Percentiles rank a stretch among this genome's conserved stretches.
Evolutionary conservation across 169 alveolate species (phyloP).

Genomic region (Blepharisma undulans): DNA sequence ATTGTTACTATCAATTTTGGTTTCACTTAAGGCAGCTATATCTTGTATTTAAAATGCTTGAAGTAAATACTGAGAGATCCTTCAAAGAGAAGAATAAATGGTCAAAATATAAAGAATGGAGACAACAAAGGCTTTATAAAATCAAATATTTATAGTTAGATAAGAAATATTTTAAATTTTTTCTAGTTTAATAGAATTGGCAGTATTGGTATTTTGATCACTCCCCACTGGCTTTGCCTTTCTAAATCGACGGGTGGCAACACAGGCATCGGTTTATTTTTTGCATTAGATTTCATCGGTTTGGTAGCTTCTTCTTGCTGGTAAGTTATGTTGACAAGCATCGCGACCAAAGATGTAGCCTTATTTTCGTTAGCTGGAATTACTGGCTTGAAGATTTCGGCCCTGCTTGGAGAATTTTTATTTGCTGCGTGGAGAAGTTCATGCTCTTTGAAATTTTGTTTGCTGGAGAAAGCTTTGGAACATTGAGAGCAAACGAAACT

Average conservation of each 20-base stretch:
- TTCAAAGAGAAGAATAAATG: background rate
- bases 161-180: too few relatives aligned
- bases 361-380: background rate
- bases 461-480: conserved; percentile 22
- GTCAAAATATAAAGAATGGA: background rate
- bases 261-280: background rate
- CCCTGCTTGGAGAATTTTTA: background rate
- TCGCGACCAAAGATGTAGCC: background rate
- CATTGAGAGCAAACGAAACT: conserved; percentile 1
- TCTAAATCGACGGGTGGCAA: background rate
- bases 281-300: background rate
- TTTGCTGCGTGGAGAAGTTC: background rate
- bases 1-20: background rate
- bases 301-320: background rate
- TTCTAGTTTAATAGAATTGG: background rate
- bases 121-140: too few relatives aligned
- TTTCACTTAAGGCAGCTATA: background rate
- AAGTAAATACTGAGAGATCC: background rate
- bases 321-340: background rate
- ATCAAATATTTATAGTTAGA: background rate
- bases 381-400: background rate
- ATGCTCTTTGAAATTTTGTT: conserved; percentile 29
- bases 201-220: background rate
- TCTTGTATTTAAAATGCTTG: background rate
- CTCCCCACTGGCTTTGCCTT: background rate